Evolutionary conservation across 2,329 filamentous ascomycete genomes (phyloP), one percentile per base, ranked within the genome.

Genomic region (Penicillium oxalicum): DNA sequence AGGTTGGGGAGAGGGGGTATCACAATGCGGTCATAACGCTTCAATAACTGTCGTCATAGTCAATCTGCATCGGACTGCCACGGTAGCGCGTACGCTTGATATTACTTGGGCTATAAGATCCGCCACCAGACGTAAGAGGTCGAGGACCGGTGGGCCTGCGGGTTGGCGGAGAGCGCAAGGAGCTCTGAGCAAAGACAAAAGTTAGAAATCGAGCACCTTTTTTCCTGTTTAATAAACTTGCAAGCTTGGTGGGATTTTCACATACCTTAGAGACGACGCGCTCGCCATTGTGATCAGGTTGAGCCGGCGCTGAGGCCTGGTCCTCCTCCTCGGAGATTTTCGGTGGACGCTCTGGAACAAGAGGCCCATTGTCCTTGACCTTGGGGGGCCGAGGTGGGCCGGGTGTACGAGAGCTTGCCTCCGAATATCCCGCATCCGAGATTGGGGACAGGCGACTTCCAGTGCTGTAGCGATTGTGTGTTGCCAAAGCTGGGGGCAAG

Each of bases 361-460:
- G 67, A 5, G 81, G 81, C 0, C 79, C 80, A 24, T 81, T 76
- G 48, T 82, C 78, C 48, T 70, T 70, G 49, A 78, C 64, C 60
- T 80, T 80, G 12, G 77, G 74, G n/a, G 75, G 73, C 40, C 77
- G 71, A 11, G 77, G 70, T 13, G 77, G 74, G 1, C 65, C 71
- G 13, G 66, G 60, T 5, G 59, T 52, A 24, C 61, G 59, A 24
- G 70, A 70, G 49, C 66, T 72, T 27, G 59, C 55, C 48, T 73
- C 67, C n/a, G 73, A 76, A 51, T 72, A 71, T 34, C 69, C 72
- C 24, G 61, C 63, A 45, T 76, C 74, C 3, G 73, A 76, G 40
- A 74, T 70, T 2, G 74, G 73, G 18, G 73, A 74, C 4, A 74
- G 62, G 27, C 69, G 67, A 35, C 69, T 68, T 44, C 61, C 66